Percentiles rank a stretch among this genome's conserved stretches.
phyloP scores from a whole-genome alignment of 1,284 basidiomycete species.

The Apiotrichum mycotoxinovorans region DNA sequence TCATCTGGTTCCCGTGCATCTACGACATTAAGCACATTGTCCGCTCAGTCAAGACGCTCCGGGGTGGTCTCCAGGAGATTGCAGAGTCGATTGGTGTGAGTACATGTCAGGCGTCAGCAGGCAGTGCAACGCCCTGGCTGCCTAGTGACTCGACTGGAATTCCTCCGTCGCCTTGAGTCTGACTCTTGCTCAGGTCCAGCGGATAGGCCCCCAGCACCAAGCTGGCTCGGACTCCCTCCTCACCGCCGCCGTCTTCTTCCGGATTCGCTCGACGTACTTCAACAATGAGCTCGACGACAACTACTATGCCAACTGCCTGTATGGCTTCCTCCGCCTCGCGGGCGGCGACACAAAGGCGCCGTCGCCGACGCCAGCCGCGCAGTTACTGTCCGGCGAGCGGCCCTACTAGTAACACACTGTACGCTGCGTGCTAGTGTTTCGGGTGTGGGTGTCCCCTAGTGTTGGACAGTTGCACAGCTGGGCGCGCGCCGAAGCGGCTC shows the following conservation, averaged over 20 bases:
- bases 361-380: slow-evolving; percentile 21
- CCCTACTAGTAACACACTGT: slow-evolving; percentile 10
- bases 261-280: slow-evolving; percentile 89
- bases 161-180: no score
- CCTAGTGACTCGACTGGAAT: no score
- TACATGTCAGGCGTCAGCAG: no score
- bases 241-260: slow-evolving; percentile 92
- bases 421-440: neutral
- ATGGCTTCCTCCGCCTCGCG: neutral
- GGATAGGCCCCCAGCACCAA: slow-evolving; percentile 90
- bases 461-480: neutral
- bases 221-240: slow-evolving; percentile 93
- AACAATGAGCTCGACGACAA: slow-evolving; percentile 75
- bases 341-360: slow-evolving; percentile 12
- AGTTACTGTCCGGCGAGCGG: slow-evolving; percentile 21
- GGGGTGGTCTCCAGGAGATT: slow-evolving; percentile 92
- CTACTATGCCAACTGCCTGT: slow-evolving; percentile 44
- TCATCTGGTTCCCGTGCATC: slow-evolving; percentile 92
- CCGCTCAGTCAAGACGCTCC: slow-evolving; percentile 79
- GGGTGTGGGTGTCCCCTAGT: neutral
- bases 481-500: neutral
- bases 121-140: no score
- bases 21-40: slow-evolving; percentile 99
- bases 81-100: slow-evolving; percentile 81
- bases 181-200: slow-evolving; percentile 73